Base-by-base conservation (phyloP, 2,329 filamentous ascomycete genomes). In the Colletotrichum spaethianum region DNA sequence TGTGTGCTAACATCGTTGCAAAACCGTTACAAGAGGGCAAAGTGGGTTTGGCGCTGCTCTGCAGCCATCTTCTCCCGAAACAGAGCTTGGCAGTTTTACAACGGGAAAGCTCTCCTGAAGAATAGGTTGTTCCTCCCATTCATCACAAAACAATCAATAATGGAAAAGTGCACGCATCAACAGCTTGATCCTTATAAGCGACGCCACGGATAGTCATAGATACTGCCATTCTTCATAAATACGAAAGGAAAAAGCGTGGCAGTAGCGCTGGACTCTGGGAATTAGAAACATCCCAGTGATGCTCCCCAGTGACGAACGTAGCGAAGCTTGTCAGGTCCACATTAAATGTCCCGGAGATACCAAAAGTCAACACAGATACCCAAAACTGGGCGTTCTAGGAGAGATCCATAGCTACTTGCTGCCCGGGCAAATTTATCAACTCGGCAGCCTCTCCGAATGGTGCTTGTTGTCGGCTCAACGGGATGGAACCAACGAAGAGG, bases 381-480 rank as follows among this genome's bases (percentile, higher is more conserved):
- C 4, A 31, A n/a, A n/a, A 31, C 3, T 55, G 18, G 2, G 26
- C 26, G 16, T 52, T 20, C 4, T 5, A 23, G 38, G 12, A 18
- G 5, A 48, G 33, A 42, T 16, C 20, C 33, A 46, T 26, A 42
- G 36, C 44, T 9, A 55, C 3, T 11, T 36, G 61, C 48, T 55
- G 16, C 48, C 20, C 9, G 20, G 60, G 23, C 26, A 63, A 38
- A n/a, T 33, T 9, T 40, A 20, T 48, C 18, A 46, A 62, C 16
- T 57, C 20, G 20, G 55, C 33, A 60, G 46, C 23, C 18, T 52
- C 48, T 52, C 63, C 53, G 53, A 60, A 40, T 59, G 52, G 53
- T 14, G 23, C 36, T 16, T 18, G 48, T 18, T 2, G 33, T 9
- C 28, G 12, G 31, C n/a, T 46, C 20, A 46, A 28, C 16, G 38